A percentile compares a stretch with the other conserved stretches of the same genome.
Conservation (phyloP, 2,329 filamentous ascomycete genomes). For the Calonectria pseudoturangicola region DNA sequence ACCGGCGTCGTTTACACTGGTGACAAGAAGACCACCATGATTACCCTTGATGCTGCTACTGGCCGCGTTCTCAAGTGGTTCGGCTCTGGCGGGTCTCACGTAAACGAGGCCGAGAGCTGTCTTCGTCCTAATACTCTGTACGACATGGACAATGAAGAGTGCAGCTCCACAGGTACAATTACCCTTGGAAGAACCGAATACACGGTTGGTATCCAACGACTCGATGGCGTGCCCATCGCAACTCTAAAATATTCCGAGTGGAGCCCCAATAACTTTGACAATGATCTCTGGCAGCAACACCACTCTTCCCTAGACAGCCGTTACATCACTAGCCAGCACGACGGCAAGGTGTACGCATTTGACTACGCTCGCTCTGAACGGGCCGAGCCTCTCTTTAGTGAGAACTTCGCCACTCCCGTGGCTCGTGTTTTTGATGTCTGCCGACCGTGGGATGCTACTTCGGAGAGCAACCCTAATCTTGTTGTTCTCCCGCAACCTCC, state of each 20-base stretch:
- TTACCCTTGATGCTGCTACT: constrained; percentile 90
- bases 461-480: constrained; percentile 82
- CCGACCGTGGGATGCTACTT: constrained; percentile 78
- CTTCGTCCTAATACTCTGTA: constrained; percentile 80
- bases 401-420: constrained; percentile 84
- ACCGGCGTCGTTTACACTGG: constrained; percentile 91
- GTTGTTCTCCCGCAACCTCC: constrained; percentile 91
- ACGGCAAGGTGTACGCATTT: constrained; percentile 89
- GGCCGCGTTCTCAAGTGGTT: constrained; percentile 90
- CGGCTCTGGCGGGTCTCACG: constrained; percentile 81
- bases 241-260: constrained; percentile 96
- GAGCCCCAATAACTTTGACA: constrained; percentile 93
- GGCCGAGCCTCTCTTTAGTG: constrained; percentile 76
- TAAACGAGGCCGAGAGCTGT: constrained; percentile 84
- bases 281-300: constrained; percentile 90
- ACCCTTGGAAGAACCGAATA: constrained; percentile 93
- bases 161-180: constrained; percentile 85
- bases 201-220: constrained; percentile 86
- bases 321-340: constrained; percentile 91
- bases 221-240: constrained; percentile 85
- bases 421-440: constrained; percentile 93
- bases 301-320: constrained; percentile 86
- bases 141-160: constrained; percentile 82
- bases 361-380: constrained; percentile 76
- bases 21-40: constrained; percentile 91